These are phyloP conservation scores for Cardamine chenopodiifolia DNA, from an alignment of 345 rosid genomes.

Conservation along the genomic window DNA sequence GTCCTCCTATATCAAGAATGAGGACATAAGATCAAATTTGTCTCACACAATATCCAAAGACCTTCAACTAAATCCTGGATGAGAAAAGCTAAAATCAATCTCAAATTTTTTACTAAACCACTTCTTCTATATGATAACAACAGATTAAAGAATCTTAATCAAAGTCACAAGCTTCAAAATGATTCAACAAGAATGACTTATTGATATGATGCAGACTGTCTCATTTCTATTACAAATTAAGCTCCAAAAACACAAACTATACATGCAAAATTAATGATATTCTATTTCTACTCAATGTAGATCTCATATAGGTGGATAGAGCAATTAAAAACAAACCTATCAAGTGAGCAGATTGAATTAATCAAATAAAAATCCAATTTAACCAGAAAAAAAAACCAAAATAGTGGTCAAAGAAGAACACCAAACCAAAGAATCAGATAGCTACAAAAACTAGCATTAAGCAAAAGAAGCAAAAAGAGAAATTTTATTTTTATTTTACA, in stretches of 20 bases:
- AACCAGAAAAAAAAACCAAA: conserved; percentile 32
- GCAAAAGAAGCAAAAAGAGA: conserved; percentile 18
- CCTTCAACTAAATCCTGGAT: background rate
- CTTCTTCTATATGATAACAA: background rate
- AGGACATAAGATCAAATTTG: background rate
- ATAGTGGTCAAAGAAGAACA: conserved; percentile 38
- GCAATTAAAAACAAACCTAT: background rate
- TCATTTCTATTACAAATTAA: background rate
- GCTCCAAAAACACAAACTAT: conserved; percentile 5
- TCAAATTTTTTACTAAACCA: background rate
- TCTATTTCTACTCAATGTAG: conserved; percentile 15
- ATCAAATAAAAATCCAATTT: conserved; percentile 17
- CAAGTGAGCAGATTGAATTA: conserved; percentile 2
- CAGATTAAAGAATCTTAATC: conserved; percentile 2
- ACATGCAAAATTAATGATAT: conserved; percentile 34
- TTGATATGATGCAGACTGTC: background rate
- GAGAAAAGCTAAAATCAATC: background rate
- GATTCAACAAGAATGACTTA: conserved; percentile 3
- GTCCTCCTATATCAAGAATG: conserved; percentile 13
- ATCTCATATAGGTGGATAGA: conserved; percentile 20
- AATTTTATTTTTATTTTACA: background rate
- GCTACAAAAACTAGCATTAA: conserved; percentile 36
- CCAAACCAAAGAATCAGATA: conserved; percentile 29
- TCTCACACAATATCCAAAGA: background rate
- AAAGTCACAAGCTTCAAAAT: conserved; percentile 9